Base-by-base conservation (phyloP, 306 rosid genomes). In the Medicago arabica region DNA sequence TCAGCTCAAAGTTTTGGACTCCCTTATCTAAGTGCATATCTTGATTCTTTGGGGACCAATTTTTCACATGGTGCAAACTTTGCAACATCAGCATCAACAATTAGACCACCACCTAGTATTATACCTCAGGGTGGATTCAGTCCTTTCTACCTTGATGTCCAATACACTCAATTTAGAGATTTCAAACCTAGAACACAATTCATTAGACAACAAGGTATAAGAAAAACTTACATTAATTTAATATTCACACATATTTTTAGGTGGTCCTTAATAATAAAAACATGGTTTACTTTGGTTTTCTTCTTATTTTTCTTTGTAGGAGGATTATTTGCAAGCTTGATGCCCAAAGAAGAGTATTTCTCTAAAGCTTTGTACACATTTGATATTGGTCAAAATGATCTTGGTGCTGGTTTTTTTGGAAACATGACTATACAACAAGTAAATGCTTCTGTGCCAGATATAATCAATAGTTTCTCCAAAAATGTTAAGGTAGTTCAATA, bases 341-440 rank as follows among this genome's bases (percentile, higher is more conserved):
- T 78, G 77, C 86, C 84, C 1, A 28, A 55, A 31, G 34, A 72
- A 14, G 72, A 46, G 38, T 71, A 84, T 36, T 84, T 84, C 53
- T 4, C 55, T 23, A 8, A 74, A 23, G 88, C 86, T 38, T 60
- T 87, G 40, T 87, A 82, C 82, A 87, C 86, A 28, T 81, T 84
- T 57, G 90, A 84, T 47, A 87, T 87, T 9, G 90, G 86, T 51
- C 88, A 82, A 78, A 84, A 84, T 61, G 88, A 84, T 82, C 82
- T 87, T 18, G 25, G 21, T 6, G 73, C 72, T 50, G 84, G 82
- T 1, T 53, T 83, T 54, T 60, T 41, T 17, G n/a, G 11, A 7
- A 77, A 80, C 53, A 8, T n/a, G 79, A 76, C 84, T 23, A 5
- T 80, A 1, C 74, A 79, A 13, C 66, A 88, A 77, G 72, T 88